Percentiles rank a stretch among this genome's conserved stretches.
These are phyloP conservation scores for Bothriochloa decipiens DNA, from an alignment of 176 grass and related monocot genomes.

Conservation along the genomic window DNA sequence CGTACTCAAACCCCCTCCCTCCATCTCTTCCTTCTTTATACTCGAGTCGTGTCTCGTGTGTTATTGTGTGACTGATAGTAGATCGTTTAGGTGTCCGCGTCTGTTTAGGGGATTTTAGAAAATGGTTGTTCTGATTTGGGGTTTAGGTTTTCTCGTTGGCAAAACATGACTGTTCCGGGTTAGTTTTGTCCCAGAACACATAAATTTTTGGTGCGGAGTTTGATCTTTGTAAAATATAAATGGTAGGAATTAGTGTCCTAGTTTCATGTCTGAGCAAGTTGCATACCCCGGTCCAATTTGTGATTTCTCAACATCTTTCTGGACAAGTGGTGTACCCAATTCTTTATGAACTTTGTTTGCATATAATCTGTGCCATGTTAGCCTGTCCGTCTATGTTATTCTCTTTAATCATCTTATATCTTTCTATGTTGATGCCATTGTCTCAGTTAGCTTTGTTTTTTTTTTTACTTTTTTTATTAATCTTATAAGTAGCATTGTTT, in stretches of 20 bases:
- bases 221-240: background rate
- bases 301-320: constrained; percentile 4
- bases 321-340: background rate
- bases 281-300: background rate
- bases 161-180: background rate
- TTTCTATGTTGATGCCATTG: background rate
- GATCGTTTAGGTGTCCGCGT: background rate
- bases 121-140: background rate
- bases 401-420: background rate
- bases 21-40: background rate
- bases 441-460: background rate
- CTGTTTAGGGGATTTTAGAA: background rate
- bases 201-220: background rate
- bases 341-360: background rate
- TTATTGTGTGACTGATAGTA: constrained; percentile 21
- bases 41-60: background rate
- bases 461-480: background rate
- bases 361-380: background rate
- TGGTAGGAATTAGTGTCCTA: constrained; percentile 7
- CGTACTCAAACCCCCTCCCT: constrained; percentile 30
- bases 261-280: background rate
- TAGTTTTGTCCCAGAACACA: constrained; percentile 20
- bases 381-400: constrained; percentile 3
- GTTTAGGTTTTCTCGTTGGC: background rate
- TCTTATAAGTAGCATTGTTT: background rate